These are phyloP conservation scores for Vitis rotundifolia DNA, from an alignment of 164 flowering plant species.

Conservation along the genomic window DNA sequence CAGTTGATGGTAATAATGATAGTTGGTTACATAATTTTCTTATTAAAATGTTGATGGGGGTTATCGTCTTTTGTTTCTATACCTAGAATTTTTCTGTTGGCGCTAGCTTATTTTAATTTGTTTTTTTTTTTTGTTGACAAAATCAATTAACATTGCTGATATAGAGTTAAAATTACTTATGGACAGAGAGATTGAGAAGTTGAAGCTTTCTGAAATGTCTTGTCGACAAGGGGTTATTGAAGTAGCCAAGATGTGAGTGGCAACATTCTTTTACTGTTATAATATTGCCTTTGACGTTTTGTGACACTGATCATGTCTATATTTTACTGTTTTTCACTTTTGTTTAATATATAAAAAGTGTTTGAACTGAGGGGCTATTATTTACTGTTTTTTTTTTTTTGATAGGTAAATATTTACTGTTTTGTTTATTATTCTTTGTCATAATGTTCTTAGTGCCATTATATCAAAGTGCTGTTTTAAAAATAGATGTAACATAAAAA, in stretches of 20 bases:
- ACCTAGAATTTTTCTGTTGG: background rate
- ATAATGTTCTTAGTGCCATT: no score
- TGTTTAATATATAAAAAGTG: background rate
- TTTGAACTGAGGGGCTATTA: no score
- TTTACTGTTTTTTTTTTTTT: no score
- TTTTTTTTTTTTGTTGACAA: background rate
- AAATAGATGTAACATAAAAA: no score
- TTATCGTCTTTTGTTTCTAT: no score
- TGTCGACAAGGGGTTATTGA: conserved; percentile 91
- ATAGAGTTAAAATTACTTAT: conserved; percentile 7
- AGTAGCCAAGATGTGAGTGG: conserved; percentile 87
- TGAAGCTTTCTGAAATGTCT: conserved; percentile 89
- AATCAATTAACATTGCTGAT: background rate
- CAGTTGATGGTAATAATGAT: no score
- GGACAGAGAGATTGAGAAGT: conserved; percentile 87
- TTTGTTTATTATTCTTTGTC: no score
- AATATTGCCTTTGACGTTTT: no score
- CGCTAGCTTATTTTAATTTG: background rate
- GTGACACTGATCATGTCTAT: background rate
- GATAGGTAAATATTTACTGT: no score
- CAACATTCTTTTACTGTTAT: background rate
- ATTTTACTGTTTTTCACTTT: background rate
- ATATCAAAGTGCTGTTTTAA: no score
- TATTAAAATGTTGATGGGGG: no score
- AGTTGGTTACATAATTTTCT: no score